A percentile compares a stretch with the other conserved stretches of the same genome.
Evolutionary conservation across 2,329 filamentous ascomycete species (phyloP).

Genomic region (Coleophoma crateriformis): DNA sequence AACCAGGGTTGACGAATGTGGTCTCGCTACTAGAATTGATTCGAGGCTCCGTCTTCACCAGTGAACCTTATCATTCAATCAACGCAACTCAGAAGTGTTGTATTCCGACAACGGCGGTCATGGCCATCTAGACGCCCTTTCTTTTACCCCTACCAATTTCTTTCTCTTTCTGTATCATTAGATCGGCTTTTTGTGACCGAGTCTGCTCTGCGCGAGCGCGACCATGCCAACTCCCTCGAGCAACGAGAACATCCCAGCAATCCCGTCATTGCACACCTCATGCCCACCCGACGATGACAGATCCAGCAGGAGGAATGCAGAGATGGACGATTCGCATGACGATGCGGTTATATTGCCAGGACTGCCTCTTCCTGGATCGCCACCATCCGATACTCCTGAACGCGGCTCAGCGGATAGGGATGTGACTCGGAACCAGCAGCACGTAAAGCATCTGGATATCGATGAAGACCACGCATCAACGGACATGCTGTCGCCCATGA

Average conservation of each 20-base stretch:
- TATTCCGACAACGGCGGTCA: conserved; percentile 9
- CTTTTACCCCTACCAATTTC: conserved; percentile 7
- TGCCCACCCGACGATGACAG: conserved; percentile 38
- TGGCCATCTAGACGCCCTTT: conserved; percentile 18
- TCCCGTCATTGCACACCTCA: conserved; percentile 26
- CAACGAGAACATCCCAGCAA: conserved; percentile 16
- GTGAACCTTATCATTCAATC: not conserved
- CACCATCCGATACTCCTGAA: conserved; percentile 17
- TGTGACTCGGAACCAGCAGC: conserved; percentile 23
- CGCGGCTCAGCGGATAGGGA: conserved; percentile 23
- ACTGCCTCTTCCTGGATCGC: conserved; percentile 23
- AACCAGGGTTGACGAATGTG: not conserved
- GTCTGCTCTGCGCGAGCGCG: conserved; percentile 25
- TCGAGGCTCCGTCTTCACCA: not conserved
- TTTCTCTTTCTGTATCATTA: conserved; percentile 25
- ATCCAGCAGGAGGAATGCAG: conserved; percentile 25
- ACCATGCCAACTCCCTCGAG: conserved; percentile 29
- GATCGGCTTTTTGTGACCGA: conserved; percentile 10
- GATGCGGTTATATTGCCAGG: conserved; percentile 18
- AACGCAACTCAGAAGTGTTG: not conserved
- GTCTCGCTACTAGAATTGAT: not conserved
- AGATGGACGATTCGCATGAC: conserved; percentile 25
- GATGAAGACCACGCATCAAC: conserved; percentile 29
- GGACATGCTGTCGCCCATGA: conserved; percentile 27
- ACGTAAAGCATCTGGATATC: conserved; percentile 34